Base-by-base conservation (phyloP, 495 filamentous ascomycete species). In the Immersiella caudata region DNA sequence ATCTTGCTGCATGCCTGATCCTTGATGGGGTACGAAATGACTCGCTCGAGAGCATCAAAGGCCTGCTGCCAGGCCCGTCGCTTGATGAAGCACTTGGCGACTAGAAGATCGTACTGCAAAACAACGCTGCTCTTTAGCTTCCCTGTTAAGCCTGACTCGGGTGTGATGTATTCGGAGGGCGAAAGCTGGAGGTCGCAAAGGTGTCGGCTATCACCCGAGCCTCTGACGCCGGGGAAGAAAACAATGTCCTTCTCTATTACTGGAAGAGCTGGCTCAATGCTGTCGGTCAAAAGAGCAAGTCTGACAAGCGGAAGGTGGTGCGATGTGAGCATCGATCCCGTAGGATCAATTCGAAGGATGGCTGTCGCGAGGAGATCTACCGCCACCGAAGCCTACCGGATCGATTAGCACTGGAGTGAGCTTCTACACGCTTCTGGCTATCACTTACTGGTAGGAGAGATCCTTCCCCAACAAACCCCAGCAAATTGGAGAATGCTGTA, bases 11-110 rank as follows among this genome's bases (percentile, higher is more conserved):
- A 82, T 1, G 65, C 77, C 24, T 78, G 82, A 16, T 85, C 81
- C 36, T 77, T 79, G 0, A 85, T 79, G 9, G 93, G 93, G 49
- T 84, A 85, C 18, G 88, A 83, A 33, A 94, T 81, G 50, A 89
- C 87, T 64, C 86, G 82, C 67, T 89, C 89, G 27, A 97, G 81
- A 60, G 89, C 91, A 54, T 88, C 83, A 27, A 85, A 80, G 0
- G 94, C 93, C 65, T 87, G 86, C 29, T 82, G 78, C 91, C 91
- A 98, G 61, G 90, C 77, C 69, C 88, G 86, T 18, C 87, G 71
- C 6, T 86, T 85, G 76, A 93, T 89, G 76, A 93, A 96, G 62
- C 93, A 82, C 85, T 93, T 87, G 24, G 88, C 94, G 57, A 90
- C 87, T 58, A 90, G 82, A 4, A 95, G 76, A 70, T 93, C 93